Percentiles rank a stretch among this genome's conserved stretches.
phyloP scores from a whole-genome alignment of 345 rosid genomes.

The Camelina hispida region DNA sequence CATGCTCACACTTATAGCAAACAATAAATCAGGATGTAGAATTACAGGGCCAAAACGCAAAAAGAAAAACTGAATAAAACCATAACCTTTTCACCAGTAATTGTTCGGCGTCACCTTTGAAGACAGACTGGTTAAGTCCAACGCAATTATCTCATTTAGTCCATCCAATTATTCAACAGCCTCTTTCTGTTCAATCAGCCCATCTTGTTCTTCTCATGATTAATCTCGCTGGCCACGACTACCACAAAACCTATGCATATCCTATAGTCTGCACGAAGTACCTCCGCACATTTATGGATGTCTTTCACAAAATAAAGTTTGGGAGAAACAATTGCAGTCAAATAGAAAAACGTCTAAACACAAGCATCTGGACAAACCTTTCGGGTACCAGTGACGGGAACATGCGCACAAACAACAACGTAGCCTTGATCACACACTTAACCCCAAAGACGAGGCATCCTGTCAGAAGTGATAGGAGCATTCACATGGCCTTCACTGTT shows the following conservation, averaged over 20 bases:
- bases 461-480: constrained; percentile 77
- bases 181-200: constrained; percentile 50
- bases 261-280: constrained; percentile 56
- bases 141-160: constrained; percentile 56
- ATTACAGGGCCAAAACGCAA: constrained; percentile 1
- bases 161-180: constrained; percentile 50
- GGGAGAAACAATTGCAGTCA: constrained; percentile 10
- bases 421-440: constrained; percentile 70
- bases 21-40: constrained; percentile 10
- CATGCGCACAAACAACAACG: neutral
- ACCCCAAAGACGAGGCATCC: constrained; percentile 84
- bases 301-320: constrained; percentile 8
- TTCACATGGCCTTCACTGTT: constrained; percentile 70
- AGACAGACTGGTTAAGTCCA: constrained; percentile 59
- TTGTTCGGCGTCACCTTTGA: constrained; percentile 57
- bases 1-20: constrained; percentile 8
- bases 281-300: constrained; percentile 16
- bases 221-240: constrained; percentile 40
- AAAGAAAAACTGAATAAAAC: constrained; percentile 8
- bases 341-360: constrained; percentile 28
- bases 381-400: neutral
- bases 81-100: constrained; percentile 68
- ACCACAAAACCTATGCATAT: constrained; percentile 58
- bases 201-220: constrained; percentile 40
- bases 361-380: constrained; percentile 54